Conservation (phyloP, 208 protist species). For the Kentomonas sorsogonicus region DNA sequence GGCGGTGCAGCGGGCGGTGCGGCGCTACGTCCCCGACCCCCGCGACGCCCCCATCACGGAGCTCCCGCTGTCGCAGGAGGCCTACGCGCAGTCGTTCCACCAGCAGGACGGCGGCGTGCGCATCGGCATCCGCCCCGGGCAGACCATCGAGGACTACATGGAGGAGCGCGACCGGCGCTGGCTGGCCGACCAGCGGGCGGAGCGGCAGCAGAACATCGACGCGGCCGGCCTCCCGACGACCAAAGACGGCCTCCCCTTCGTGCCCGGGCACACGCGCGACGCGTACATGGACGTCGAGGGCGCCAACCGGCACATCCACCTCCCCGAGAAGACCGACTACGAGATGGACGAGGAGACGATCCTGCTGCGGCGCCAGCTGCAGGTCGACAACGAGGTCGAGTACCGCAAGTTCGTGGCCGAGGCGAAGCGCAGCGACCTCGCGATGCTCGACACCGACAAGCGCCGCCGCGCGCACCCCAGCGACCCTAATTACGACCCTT, state of each 20-base stretch:
- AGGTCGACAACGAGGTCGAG: constrained; percentile 84
- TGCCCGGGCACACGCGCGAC: constrained; percentile 41
- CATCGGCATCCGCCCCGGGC: constrained; percentile 74
- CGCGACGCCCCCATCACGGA: constrained; percentile 79
- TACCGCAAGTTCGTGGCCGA: constrained; percentile 85
- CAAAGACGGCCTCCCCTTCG: constrained; percentile 65
- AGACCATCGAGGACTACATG: constrained; percentile 87
- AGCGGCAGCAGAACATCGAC: constrained; percentile 25
- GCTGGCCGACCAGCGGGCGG: constrained; percentile 44
- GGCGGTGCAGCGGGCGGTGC: constrained; percentile 48
- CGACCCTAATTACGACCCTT: constrained; percentile 86
- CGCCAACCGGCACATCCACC: constrained; percentile 54
- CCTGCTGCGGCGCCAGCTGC: constrained; percentile 75
- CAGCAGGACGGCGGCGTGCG: constrained; percentile 72
- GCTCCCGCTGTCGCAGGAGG: constrained; percentile 56
- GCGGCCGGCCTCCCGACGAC: constrained; percentile 49
- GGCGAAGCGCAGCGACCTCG: constrained; percentile 61
- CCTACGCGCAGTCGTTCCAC: constrained; percentile 56
- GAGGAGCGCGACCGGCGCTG: constrained; percentile 70
- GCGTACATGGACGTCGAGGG: constrained; percentile 67
- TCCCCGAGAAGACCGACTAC: constrained; percentile 59
- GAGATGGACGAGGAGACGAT: constrained; percentile 78
- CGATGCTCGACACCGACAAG: constrained; percentile 58
- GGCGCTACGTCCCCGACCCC: constrained; percentile 73
- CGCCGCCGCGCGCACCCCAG: constrained; percentile 71